A percentile compares a stretch with the other conserved stretches of the same genome.
These are phyloP conservation scores for Epichloe sylvatica DNA, from an alignment of 2,329 filamentous ascomycete genomes.

Conservation along the genomic window DNA sequence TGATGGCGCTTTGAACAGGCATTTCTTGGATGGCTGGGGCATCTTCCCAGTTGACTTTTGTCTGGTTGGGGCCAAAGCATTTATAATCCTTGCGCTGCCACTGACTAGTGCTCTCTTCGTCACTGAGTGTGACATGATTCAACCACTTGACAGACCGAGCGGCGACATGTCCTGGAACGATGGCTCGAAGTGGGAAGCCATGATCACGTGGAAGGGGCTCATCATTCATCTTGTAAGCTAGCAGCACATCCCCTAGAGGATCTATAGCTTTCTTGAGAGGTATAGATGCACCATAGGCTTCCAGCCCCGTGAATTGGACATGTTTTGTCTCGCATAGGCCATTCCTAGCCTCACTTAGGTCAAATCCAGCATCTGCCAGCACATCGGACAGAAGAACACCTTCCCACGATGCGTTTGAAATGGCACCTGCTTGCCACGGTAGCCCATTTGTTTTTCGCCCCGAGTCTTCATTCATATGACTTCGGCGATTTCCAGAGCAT, in stretches of 20 bases:
- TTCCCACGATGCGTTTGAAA: constrained; percentile 46
- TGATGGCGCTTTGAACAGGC: constrained; percentile 55
- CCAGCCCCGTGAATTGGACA: constrained; percentile 43
- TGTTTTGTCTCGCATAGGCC: constrained; percentile 30
- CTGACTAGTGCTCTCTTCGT: constrained; percentile 51
- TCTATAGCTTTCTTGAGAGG: constrained; percentile 45
- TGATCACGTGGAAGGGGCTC: constrained; percentile 48
- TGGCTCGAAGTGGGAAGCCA: constrained; percentile 47
- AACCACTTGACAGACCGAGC: constrained; percentile 59
- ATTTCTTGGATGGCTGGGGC: constrained; percentile 54
- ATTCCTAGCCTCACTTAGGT: constrained; percentile 22
- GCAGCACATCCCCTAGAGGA: constrained; percentile 47
- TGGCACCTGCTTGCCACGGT: constrained; percentile 45
- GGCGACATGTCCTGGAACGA: constrained; percentile 53
- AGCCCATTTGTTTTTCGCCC: constrained; percentile 39
- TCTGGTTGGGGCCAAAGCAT: constrained; percentile 50
- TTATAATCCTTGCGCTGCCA: constrained; percentile 59
- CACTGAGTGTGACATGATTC: constrained; percentile 46
- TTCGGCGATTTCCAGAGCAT: constrained; percentile 46
- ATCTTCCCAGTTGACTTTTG: constrained; percentile 45
- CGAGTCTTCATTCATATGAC: constrained; percentile 39
- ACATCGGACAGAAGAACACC: constrained; percentile 42
- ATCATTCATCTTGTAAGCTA: constrained; percentile 57
- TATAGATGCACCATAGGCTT: constrained; percentile 49
- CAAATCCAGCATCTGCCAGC: constrained; percentile 40